Conservation (phyloP, 805 yeast genomes). For the Tetrapisispora iriomotensis region DNA sequence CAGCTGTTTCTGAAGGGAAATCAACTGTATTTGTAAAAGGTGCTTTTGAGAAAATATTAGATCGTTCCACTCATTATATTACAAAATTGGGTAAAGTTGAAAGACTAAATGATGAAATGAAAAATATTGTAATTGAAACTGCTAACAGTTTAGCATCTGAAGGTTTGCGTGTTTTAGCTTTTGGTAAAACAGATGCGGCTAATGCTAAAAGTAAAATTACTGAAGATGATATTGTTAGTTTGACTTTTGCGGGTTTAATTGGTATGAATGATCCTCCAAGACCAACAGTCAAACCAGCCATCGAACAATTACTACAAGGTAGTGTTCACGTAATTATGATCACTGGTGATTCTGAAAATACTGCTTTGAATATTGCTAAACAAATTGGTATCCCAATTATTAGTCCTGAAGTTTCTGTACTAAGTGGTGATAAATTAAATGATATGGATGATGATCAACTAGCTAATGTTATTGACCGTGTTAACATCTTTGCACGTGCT, state of each 20-base stretch:
- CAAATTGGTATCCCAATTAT: slow-evolving; percentile 82
- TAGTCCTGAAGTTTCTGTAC: slow-evolving; percentile 54
- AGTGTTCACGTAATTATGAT: slow-evolving; percentile 98
- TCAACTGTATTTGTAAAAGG: slow-evolving; percentile 72
- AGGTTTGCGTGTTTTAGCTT: slow-evolving; percentile 78
- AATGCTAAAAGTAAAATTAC: slow-evolving; percentile 22
- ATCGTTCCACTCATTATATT: slow-evolving; percentile 48
- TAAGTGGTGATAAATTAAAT: slow-evolving; percentile 81
- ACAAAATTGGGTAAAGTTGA: slow-evolving; percentile 50
- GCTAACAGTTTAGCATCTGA: slow-evolving; percentile 63
- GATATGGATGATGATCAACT: slow-evolving; percentile 60
- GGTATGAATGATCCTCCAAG: slow-evolving; percentile 99
- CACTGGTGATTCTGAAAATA: slow-evolving; percentile 86
- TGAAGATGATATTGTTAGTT: slow-evolving; percentile 41
- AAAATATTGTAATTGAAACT: slow-evolving; percentile 40
- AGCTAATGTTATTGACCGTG: slow-evolving; percentile 66
- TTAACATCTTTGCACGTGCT: slow-evolving; percentile 87
- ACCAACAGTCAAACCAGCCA: slow-evolving; percentile 67
- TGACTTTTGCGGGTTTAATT: slow-evolving; percentile 74
- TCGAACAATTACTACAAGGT: slow-evolving; percentile 70
- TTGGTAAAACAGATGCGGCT: slow-evolving; percentile 46
- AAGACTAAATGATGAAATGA: slow-evolving; percentile 45
- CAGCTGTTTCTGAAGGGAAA: slow-evolving; percentile 47
- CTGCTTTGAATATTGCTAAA: slow-evolving; percentile 76
- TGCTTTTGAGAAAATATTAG: slow-evolving; percentile 69